phyloP scores from a whole-genome alignment of 257 asterid genomes.

The Apocynum venetum region DNA sequence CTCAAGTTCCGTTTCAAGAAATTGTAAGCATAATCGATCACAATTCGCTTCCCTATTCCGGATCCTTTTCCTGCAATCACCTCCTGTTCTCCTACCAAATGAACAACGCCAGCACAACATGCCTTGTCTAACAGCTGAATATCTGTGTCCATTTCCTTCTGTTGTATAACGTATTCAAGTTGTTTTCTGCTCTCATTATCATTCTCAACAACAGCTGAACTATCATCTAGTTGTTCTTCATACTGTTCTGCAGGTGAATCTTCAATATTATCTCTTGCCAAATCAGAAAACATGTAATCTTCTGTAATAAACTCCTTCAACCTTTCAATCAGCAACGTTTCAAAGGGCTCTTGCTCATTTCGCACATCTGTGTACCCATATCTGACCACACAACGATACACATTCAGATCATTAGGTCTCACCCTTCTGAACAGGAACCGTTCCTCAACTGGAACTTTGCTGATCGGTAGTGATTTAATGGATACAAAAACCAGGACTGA shows the following conservation, averaged over 20 bases:
- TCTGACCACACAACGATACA: conserved; percentile 53
- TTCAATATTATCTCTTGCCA: background rate
- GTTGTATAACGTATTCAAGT: background rate
- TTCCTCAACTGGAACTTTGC: conserved; percentile 47
- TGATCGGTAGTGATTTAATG: conserved; percentile 45
- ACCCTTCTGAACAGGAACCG: conserved; percentile 51
- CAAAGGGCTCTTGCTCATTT: conserved; percentile 38
- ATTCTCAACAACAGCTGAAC: background rate
- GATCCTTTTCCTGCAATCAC: conserved; percentile 48
- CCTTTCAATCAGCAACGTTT: conserved; percentile 32
- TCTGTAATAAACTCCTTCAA: conserved; percentile 31
- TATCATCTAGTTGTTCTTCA: background rate
- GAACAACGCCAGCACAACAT: conserved; percentile 44
- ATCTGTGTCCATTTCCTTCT: conserved; percentile 17
- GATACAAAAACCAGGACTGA: conserved; percentile 50
- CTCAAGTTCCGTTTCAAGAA: conserved; percentile 55
- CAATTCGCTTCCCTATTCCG: conserved; percentile 33
- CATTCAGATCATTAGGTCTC: conserved; percentile 32
- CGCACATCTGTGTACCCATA: conserved; percentile 53
- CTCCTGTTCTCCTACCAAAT: conserved; percentile 65
- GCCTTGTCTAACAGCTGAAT: conserved; percentile 39
- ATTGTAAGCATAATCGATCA: conserved; percentile 49
- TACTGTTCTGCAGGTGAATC: background rate
- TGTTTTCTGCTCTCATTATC: background rate
- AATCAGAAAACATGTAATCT: conserved; percentile 7